These are phyloP conservation scores for Saccharomycopsis hybrid DNA, from an alignment of 1,139 yeast genomes.

Conservation along the genomic window DNA sequence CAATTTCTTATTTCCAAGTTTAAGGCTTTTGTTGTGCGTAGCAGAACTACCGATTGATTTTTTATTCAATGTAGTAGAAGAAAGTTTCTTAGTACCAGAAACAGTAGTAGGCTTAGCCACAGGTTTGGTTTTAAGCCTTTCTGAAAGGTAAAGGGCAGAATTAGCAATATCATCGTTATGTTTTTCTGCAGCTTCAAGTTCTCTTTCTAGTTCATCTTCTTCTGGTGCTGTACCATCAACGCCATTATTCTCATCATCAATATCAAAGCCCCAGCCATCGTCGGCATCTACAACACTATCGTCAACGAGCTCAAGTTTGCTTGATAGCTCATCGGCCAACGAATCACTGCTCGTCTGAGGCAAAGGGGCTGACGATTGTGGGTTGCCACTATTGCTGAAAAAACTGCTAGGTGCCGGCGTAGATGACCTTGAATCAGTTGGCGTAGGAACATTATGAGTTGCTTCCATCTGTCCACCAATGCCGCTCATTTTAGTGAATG, in stretches of 20 bases:
- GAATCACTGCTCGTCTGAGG: background rate
- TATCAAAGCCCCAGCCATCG: constrained; percentile 19
- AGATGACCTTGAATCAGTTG: constrained; percentile 23
- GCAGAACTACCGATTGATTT: background rate
- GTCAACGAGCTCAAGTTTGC: background rate
- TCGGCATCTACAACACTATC: constrained; percentile 6
- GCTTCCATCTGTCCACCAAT: constrained; percentile 16
- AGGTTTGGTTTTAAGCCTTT: constrained; percentile 6
- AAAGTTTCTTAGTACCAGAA: constrained; percentile 17
- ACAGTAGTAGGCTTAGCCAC: constrained; percentile 1
- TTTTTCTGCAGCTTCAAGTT: background rate
- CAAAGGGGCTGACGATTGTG: background rate
- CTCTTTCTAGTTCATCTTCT: background rate
- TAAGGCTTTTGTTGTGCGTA: constrained; percentile 18
- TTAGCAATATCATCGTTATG: background rate
- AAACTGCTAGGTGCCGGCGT: constrained; percentile 20
- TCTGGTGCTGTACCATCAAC: constrained; percentile 7
- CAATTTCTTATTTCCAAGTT: constrained; percentile 21
- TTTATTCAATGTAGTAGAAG: background rate
- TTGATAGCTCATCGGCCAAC: background rate
- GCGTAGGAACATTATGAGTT: constrained; percentile 17
- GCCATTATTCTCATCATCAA: background rate
- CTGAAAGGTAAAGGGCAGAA: background rate
- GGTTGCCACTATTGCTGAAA: background rate
- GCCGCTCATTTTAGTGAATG: constrained; percentile 19